Conservation (phyloP, 169 alveolate genomes). For the Eimeria praecox region DNA sequence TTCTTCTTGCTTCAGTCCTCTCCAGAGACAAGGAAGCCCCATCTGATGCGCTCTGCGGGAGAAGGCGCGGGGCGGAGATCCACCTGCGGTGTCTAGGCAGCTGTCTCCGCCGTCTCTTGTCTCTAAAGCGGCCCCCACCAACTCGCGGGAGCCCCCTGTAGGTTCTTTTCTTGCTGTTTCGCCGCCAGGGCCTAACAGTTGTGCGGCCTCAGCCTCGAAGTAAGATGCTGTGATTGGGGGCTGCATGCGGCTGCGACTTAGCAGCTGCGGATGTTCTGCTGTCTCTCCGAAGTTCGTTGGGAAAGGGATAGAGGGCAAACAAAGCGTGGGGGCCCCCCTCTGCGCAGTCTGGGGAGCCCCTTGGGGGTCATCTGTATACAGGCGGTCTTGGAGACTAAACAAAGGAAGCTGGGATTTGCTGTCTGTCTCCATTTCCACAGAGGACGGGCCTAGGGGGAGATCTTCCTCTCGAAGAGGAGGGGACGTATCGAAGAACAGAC, state of each 20-base stretch:
- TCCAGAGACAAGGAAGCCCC: conserved; percentile 48
- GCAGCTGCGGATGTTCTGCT: background rate
- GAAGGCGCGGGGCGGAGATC: conserved; percentile 25
- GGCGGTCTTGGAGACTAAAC: no score
- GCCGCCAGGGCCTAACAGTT: conserved; percentile 19
- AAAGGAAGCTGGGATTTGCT: background rate
- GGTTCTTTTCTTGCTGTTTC: background rate
- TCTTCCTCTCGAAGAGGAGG: background rate
- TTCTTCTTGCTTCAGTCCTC: background rate
- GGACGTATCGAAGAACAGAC: background rate
- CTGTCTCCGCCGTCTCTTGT: conserved; percentile 7
- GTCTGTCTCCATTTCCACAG: background rate
- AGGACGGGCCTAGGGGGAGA: background rate
- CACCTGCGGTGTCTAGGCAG: background rate
- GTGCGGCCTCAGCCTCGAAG: conserved; percentile 9
- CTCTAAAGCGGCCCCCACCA: background rate
- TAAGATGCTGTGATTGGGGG: conserved; percentile 28
- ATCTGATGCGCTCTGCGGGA: conserved; percentile 60
- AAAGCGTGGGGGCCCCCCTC: background rate
- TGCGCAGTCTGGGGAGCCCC: background rate
- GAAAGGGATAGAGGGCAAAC: background rate
- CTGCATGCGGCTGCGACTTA: background rate
- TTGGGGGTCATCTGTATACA: background rate
- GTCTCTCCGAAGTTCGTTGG: background rate
- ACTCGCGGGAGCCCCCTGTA: background rate